A percentile compares a stretch with the other conserved stretches of the same genome.
Conservation (phyloP, 1,139 yeast species). For the Wickerhamomyces sp. region DNA sequence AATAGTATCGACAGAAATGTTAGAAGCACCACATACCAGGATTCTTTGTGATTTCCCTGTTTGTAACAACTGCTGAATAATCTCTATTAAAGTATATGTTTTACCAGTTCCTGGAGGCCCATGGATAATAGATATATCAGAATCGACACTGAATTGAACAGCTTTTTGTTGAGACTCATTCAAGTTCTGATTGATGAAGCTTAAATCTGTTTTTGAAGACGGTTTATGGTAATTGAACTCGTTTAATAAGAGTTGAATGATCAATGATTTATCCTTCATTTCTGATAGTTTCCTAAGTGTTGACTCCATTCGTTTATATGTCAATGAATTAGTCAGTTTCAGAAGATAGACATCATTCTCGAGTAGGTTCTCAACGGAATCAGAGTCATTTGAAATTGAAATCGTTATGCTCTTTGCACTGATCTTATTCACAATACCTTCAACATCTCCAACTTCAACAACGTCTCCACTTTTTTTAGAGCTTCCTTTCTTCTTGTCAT, state of each 20-base stretch:
- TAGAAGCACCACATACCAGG: constrained; percentile 92
- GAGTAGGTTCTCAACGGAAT: constrained; percentile 40
- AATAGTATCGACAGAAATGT: constrained; percentile 91
- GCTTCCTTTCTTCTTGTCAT: constrained; percentile 6
- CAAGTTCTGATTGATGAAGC: constrained; percentile 47
- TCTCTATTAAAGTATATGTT: constrained; percentile 83
- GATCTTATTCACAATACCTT: constrained; percentile 52
- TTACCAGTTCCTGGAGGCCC: constrained; percentile 85
- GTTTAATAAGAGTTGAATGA: constrained; percentile 45
- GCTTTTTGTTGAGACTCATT: constrained; percentile 76
- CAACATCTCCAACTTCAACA: constrained; percentile 51
- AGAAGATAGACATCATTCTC: constrained; percentile 56
- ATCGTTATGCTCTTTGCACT: constrained; percentile 38
- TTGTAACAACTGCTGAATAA: constrained; percentile 66
- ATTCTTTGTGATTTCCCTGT: constrained; percentile 52
- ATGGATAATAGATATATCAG: constrained; percentile 55
- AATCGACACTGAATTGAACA: constrained; percentile 43
- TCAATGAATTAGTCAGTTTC: constrained; percentile 62
- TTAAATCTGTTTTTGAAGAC: constrained; percentile 7
- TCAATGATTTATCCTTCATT: constrained; percentile 28
- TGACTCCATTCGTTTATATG: constrained; percentile 76
- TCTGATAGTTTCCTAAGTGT: constrained; percentile 68
- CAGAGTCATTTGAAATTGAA: constrained; percentile 50
- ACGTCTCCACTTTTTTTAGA: constrained; percentile 15
- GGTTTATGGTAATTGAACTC: constrained; percentile 31